Evolutionary conservation across 257 asterid genomes (phyloP).

Genomic region (Echites panduratus): DNA sequence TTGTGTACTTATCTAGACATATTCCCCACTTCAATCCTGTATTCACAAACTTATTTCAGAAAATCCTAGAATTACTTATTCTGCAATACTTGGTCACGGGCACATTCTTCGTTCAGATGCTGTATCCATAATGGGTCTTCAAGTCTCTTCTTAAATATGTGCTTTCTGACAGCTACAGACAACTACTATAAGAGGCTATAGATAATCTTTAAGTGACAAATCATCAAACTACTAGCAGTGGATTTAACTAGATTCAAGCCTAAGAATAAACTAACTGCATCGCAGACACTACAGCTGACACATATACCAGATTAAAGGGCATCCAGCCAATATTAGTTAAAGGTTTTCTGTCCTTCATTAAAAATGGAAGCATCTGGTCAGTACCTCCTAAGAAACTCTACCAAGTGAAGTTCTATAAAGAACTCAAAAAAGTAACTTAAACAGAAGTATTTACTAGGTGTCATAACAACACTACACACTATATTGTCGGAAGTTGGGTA

Average conservation of each 20-base stretch:
- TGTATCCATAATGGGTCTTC: neutral
- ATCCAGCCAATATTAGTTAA: neutral
- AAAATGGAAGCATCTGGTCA: neutral
- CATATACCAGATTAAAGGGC: neutral
- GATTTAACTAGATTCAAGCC: neutral
- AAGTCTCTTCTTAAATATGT: neutral
- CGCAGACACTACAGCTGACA: too few species aligned
- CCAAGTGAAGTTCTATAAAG: neutral
- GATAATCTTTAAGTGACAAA: neutral
- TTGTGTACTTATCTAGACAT: neutral
- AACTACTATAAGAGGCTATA: neutral
- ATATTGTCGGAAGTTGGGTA: neutral
- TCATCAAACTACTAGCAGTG: neutral
- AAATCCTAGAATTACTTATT: neutral
- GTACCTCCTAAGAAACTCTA: neutral
- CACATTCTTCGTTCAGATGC: neutral
- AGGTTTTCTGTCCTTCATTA: neutral
- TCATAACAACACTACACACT: neutral
- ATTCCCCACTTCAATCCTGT: neutral
- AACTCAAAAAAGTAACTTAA: neutral
- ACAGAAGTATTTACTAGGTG: neutral
- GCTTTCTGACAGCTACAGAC: neutral
- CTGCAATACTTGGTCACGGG: neutral
- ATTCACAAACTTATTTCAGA: too few species aligned
- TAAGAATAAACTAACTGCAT: neutral